Percentiles rank a stretch among this genome's conserved stretches.
These are phyloP conservation scores for Saturnispora silvae DNA, from an alignment of 805 yeast species.

Conservation along the genomic window DNA sequence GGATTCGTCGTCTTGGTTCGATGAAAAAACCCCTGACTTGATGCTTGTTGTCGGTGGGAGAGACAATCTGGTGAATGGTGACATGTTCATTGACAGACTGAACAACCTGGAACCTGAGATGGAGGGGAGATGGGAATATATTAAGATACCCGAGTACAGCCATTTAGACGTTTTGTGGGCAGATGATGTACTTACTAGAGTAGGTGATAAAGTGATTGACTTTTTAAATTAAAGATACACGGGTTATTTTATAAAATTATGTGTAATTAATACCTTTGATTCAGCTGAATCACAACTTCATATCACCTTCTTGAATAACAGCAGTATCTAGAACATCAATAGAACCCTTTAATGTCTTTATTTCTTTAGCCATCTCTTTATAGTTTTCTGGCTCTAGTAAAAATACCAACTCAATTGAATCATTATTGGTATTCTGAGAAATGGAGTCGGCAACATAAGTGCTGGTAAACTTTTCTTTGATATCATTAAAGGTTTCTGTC, in stretches of 20 bases:
- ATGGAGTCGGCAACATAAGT: slow-evolving; percentile 11
- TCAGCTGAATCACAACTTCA: slow-evolving; percentile 4
- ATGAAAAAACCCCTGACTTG: slow-evolving; percentile 42
- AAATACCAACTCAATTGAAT: slow-evolving; percentile 12
- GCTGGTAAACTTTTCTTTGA: slow-evolving; percentile 19
- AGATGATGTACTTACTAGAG: slow-evolving; percentile 51
- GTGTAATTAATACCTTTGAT: too few relatives aligned
- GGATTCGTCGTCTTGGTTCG: slow-evolving; percentile 45
- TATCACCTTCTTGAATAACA: slow-evolving; percentile 18
- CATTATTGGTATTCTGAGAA: slow-evolving; percentile 9
- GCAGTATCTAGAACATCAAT: slow-evolving; percentile 32
- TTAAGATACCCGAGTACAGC: slow-evolving; percentile 52
- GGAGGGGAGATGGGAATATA: slow-evolving; percentile 26
- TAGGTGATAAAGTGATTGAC: slow-evolving; percentile 42
- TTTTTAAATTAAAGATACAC: slow-evolving; percentile 18
- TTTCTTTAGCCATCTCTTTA: slow-evolving; percentile 28
- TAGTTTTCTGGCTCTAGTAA: slow-evolving; percentile 19
- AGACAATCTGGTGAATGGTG: slow-evolving; percentile 74
- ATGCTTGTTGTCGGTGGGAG: slow-evolving; percentile 58
- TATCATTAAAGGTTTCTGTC: slow-evolving; percentile 38
- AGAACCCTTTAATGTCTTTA: slow-evolving; percentile 33
- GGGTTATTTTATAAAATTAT: background rate
- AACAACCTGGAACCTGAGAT: slow-evolving; percentile 43
- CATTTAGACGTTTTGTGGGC: slow-evolving; percentile 96
- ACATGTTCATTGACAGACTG: slow-evolving; percentile 54